Conservation (phyloP, 805 yeast genomes). For the Candida ulmi region DNA sequence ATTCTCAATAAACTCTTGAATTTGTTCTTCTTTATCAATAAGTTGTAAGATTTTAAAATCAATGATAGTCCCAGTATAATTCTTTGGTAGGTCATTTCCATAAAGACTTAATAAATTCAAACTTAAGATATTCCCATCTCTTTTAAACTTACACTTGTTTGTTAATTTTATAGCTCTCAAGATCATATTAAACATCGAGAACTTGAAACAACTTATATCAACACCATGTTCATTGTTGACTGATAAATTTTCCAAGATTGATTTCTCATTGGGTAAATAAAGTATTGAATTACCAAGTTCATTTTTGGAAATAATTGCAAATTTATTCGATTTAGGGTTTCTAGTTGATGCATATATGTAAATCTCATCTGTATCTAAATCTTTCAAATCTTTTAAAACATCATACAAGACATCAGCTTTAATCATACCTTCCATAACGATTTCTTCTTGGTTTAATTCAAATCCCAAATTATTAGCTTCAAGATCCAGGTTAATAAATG, state of each 20-base stretch:
- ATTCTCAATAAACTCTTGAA: conserved; percentile 1
- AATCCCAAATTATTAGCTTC: conserved; percentile 31
- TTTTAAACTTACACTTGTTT: conserved; percentile 46
- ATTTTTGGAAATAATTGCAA: conserved; percentile 57
- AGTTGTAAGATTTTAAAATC: conserved; percentile 30
- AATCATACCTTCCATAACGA: conserved; percentile 47
- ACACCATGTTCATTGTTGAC: conserved; percentile 26
- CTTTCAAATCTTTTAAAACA: conserved; percentile 51
- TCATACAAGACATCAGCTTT: conserved; percentile 48
- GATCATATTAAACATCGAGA: conserved; percentile 40
- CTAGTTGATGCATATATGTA: conserved; percentile 37
- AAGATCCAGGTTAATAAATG: conserved; percentile 29
- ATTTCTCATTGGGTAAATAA: conserved; percentile 55
- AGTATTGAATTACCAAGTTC: conserved; percentile 70
- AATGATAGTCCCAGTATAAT: conserved; percentile 36
- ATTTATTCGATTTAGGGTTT: conserved; percentile 16
- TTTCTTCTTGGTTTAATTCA: conserved; percentile 36
- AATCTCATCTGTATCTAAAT: conserved; percentile 45
- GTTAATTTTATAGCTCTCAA: conserved; percentile 45
- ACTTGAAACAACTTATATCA: conserved; percentile 45
- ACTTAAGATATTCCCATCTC: conserved; percentile 41
- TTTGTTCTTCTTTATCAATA: conserved; percentile 5
- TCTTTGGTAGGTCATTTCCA: conserved; percentile 25
- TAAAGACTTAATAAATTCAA: conserved; percentile 37
- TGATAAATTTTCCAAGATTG: conserved; percentile 55